phyloP scores from a whole-genome alignment of 495 filamentous ascomycete genomes.

The Lophiostoma macrostomum region DNA sequence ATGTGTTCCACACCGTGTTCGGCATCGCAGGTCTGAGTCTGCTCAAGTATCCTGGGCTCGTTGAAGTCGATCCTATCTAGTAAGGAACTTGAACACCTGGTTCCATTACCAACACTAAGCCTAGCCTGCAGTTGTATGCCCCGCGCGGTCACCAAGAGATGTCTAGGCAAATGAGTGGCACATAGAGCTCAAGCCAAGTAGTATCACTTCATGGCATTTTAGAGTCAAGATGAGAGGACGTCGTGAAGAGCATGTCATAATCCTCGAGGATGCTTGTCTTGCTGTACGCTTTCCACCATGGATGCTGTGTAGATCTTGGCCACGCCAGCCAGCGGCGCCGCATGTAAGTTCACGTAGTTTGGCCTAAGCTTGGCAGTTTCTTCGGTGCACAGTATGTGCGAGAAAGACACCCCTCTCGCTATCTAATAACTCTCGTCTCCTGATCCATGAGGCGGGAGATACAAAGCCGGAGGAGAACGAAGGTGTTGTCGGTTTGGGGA shows the following conservation, averaged over 20 bases:
- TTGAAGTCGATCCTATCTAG: constrained; percentile 86
- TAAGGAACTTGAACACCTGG: constrained; percentile 44
- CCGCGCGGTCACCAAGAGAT: constrained; percentile 31
- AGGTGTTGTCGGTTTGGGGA: constrained; percentile 23
- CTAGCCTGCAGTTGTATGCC: constrained; percentile 41
- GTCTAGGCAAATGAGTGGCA: constrained; percentile 19
- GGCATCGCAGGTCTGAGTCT: constrained; percentile 86
- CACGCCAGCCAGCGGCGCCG: too few relatives aligned
- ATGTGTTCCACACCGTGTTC: constrained; percentile 95
- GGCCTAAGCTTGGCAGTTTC: too few relatives aligned
- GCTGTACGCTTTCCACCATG: too few relatives aligned
- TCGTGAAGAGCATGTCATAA: too few relatives aligned
- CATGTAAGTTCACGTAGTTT: too few relatives aligned
- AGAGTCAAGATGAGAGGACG: too few relatives aligned
- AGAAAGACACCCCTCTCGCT: constrained; percentile 66
- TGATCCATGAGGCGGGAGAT: constrained; percentile 57
- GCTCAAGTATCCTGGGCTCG: constrained; percentile 67
- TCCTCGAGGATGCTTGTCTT: too few relatives aligned
- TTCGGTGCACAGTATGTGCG: too few relatives aligned
- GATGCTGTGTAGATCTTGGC: too few relatives aligned
- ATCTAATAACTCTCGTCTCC: constrained; percentile 68
- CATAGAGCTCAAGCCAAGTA: constrained; percentile 2
- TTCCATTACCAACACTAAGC: constrained; percentile 2
- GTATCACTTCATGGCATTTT: too few relatives aligned
- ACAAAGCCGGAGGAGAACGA: constrained; percentile 71